These are phyloP conservation scores for Daldinia eschscholtzii DNA, from an alignment of 2,329 filamentous ascomycete species.

Conservation along the genomic window DNA sequence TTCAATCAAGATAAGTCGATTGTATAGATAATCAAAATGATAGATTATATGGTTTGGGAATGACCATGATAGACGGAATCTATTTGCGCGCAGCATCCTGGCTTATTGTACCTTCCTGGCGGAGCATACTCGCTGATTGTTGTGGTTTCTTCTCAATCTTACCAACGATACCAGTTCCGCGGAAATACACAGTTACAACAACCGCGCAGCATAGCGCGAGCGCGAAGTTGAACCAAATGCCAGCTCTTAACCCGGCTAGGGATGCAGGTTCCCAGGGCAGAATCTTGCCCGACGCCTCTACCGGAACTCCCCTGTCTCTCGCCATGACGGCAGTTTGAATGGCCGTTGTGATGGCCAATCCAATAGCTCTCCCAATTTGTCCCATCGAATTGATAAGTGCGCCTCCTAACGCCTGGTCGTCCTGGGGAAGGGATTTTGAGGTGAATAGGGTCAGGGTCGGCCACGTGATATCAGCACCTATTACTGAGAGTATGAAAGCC, in stretches of 20 bases:
- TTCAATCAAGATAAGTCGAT: too few relatives aligned
- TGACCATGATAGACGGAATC: background rate
- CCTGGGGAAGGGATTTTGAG: constrained; percentile 69
- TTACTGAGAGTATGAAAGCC: constrained; percentile 74
- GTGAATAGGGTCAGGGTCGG: constrained; percentile 75
- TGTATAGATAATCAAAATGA: background rate
- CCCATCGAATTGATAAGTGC: constrained; percentile 76
- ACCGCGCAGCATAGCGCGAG: constrained; percentile 59
- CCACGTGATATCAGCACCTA: constrained; percentile 76
- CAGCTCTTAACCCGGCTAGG: constrained; percentile 62
- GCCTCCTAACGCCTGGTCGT: constrained; percentile 76
- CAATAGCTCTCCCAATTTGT: constrained; percentile 74
- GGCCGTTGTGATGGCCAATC: constrained; percentile 73
- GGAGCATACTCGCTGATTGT: constrained; percentile 30
- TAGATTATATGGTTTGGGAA: background rate
- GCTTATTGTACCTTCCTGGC: constrained; percentile 1
- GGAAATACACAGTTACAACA: constrained; percentile 63
- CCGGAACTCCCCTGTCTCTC: constrained; percentile 57
- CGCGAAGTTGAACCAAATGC: constrained; percentile 66
- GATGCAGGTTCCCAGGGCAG: constrained; percentile 60
- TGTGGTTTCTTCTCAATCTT: constrained; percentile 51
- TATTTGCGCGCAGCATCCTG: constrained; percentile 16
- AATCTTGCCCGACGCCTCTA: constrained; percentile 60
- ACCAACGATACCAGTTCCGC: constrained; percentile 66
- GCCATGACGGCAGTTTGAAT: constrained; percentile 74